Evolutionary conservation across 2,329 filamentous ascomycete genomes (phyloP).

Genomic region (Colletotrichum endophyticum): DNA sequence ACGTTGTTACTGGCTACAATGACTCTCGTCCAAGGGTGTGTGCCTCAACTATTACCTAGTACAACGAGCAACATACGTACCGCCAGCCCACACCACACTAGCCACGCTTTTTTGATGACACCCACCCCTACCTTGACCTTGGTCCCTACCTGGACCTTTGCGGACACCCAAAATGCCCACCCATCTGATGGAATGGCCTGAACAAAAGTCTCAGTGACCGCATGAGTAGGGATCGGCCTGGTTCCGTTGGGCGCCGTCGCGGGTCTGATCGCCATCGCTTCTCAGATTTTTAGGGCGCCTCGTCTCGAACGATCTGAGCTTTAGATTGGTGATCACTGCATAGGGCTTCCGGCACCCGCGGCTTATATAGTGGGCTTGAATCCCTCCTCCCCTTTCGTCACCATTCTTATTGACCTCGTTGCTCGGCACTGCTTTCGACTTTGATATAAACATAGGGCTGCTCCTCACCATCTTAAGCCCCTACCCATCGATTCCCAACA

Average conservation of each 20-base stretch:
- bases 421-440: not conserved
- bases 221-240: constrained; percentile 18
- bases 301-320: constrained; percentile 17
- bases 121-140: not conserved
- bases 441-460: not conserved
- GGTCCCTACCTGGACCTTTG: not conserved
- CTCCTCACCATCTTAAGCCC: not conserved
- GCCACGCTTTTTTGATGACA: not conserved
- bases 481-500: accelerated
- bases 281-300: constrained; percentile 11
- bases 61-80: not conserved
- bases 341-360: constrained; percentile 9
- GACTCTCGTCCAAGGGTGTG: not conserved
- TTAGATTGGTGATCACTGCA: constrained; percentile 19
- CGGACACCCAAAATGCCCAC: not conserved
- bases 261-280: constrained; percentile 14
- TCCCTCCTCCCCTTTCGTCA: not conserved
- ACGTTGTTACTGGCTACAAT: not conserved
- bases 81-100: not conserved
- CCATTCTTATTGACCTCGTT: not conserved
- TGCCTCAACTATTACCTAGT: not conserved
- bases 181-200: not conserved
- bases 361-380: constrained; percentile 19
- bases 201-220: not conserved
- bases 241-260: constrained; percentile 17